Percentiles rank a stretch among this genome's conserved stretches.
phyloP scores from a whole-genome alignment of 768 basidiomycete genomes.

The Rhizopogon salebrosus region DNA sequence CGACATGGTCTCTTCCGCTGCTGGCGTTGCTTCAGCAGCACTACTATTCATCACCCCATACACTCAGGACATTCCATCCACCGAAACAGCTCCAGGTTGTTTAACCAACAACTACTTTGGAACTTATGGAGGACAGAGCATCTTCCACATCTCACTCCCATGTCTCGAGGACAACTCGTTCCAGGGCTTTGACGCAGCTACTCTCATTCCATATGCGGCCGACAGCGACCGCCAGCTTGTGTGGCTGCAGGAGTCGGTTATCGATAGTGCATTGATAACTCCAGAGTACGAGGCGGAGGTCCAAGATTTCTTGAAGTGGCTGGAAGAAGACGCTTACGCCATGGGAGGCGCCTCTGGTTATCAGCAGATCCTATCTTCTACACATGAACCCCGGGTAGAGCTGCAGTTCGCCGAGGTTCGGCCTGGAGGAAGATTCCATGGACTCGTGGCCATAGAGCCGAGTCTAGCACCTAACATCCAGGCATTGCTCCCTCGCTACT shows the following conservation, averaged over 20 bases:
- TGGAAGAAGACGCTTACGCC: conserved; percentile 12
- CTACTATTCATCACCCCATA: conserved; percentile 19
- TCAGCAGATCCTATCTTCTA: conserved; percentile 16
- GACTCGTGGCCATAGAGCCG: conserved; percentile 44
- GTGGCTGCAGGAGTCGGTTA: conserved; percentile 54
- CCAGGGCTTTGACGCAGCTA: conserved; percentile 22
- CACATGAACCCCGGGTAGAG: conserved; percentile 2
- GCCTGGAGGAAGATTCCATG: conserved; percentile 37
- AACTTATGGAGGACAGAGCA: conserved; percentile 45
- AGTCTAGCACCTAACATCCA: conserved; percentile 45
- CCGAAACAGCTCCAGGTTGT: conserved; percentile 31
- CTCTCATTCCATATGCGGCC: conserved; percentile 20
- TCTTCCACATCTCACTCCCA: conserved; percentile 38
- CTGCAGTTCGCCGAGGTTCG: conserved; percentile 29
- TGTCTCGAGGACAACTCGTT: conserved; percentile 29
- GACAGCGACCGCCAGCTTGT: conserved; percentile 39
- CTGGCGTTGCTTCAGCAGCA: neutral
- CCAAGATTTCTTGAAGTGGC: conserved; percentile 30
- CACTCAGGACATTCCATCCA: conserved; percentile 5
- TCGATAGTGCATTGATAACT: conserved; percentile 41
- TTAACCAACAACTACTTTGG: conserved; percentile 50
- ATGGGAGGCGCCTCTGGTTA: conserved; percentile 5
- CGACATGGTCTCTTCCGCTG: neutral
- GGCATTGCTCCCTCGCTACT: conserved; percentile 62
- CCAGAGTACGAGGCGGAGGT: conserved; percentile 29